A percentile compares a stretch with the other conserved stretches of the same genome.
These are phyloP conservation scores for Botrytis paeoniae DNA, from an alignment of 2,329 filamentous ascomycete species.

Conservation along the genomic window DNA sequence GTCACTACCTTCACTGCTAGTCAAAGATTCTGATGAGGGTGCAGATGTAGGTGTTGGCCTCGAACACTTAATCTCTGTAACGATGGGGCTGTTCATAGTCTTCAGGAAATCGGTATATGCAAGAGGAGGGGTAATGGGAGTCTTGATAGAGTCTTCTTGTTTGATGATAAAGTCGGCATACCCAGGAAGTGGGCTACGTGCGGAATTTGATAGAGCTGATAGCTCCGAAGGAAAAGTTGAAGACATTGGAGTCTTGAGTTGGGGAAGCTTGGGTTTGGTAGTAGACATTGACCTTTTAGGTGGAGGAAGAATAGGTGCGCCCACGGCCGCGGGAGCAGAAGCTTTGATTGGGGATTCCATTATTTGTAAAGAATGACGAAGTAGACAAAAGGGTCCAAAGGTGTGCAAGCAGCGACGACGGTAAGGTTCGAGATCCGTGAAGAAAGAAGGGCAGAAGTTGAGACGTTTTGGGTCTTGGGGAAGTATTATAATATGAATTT, in stretches of 20 bases:
- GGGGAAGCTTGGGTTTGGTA: constrained; percentile 54
- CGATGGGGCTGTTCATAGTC: constrained; percentile 54
- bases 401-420: constrained; percentile 33
- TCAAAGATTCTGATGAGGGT: constrained; percentile 40
- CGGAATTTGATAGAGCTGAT: constrained; percentile 58
- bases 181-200: constrained; percentile 65
- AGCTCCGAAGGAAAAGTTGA: constrained; percentile 59
- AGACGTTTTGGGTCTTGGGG: constrained; percentile 23
- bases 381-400: constrained; percentile 25
- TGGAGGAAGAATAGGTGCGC: constrained; percentile 28
- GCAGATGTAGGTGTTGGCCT: constrained; percentile 47
- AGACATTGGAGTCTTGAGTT: constrained; percentile 61
- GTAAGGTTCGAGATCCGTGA: constrained; percentile 28
- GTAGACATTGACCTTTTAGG: constrained; percentile 34
- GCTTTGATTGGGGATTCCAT: constrained; percentile 17
- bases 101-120: constrained; percentile 94
- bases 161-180: constrained; percentile 62
- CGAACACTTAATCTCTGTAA: constrained; percentile 41
- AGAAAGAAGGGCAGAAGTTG: constrained; percentile 23
- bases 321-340: constrained; percentile 24
- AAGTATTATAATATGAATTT: constrained; percentile 36
- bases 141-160: constrained; percentile 64
- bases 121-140: constrained; percentile 84
- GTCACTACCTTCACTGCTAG: constrained; percentile 47
- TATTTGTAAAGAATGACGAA: constrained; percentile 31